phyloP scores from a whole-genome alignment of 495 filamentous ascomycete species.

The Neurospora sp. region DNA sequence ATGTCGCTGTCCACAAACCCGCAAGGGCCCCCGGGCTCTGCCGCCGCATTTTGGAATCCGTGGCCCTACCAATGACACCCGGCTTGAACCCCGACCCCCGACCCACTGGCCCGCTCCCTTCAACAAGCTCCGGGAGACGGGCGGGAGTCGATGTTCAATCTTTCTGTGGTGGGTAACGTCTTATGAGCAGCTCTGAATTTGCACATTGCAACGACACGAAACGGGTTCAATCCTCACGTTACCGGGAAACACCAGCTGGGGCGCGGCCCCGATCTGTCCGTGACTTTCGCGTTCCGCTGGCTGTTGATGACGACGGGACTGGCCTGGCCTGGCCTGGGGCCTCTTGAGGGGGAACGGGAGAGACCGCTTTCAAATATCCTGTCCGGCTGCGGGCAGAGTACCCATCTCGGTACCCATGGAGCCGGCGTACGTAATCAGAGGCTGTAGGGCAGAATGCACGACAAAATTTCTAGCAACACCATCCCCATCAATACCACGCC shows the following conservation, averaged over 20 bases:
- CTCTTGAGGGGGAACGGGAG: background rate
- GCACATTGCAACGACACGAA: background rate
- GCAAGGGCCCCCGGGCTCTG: background rate
- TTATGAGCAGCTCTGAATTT: background rate
- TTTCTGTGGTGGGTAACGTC: background rate
- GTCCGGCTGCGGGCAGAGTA: background rate
- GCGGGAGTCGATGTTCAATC: background rate
- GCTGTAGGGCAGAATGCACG: background rate
- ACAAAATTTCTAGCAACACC: conserved; percentile 4
- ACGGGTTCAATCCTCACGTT: background rate
- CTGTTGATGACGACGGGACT: background rate
- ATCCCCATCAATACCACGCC: conserved; percentile 6
- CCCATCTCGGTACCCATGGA: background rate
- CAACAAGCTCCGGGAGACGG: background rate
- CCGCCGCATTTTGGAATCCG: background rate
- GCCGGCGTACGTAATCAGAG: background rate
- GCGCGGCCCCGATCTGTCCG: background rate
- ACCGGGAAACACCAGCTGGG: background rate
- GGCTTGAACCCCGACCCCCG: background rate
- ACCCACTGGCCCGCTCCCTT: background rate
- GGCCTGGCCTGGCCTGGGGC: background rate
- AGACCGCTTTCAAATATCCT: background rate
- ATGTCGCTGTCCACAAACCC: background rate
- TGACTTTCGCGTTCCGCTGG: background rate
- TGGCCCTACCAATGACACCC: background rate